Conservation (phyloP, 2,329 filamentous ascomycete genomes). For the Fusarium stilboides region DNA sequence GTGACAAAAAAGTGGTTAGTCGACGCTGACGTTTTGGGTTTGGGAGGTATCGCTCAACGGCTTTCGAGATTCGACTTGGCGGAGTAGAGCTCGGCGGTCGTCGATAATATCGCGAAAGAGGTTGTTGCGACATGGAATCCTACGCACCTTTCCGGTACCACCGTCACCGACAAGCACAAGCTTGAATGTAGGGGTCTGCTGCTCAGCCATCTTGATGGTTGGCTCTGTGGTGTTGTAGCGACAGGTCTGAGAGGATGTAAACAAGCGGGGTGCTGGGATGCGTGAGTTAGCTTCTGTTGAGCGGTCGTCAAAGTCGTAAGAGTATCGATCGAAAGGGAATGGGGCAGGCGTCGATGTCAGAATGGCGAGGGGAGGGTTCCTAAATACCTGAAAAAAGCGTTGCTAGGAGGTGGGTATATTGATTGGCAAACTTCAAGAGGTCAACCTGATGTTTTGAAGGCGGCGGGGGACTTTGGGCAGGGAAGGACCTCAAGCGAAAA, state of each 20-base stretch:
- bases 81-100: conserved; percentile 43
- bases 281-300: conserved; percentile 53
- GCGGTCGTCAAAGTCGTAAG: conserved; percentile 34
- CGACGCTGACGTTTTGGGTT: conserved; percentile 18
- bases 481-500: conserved; percentile 60
- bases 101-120: conserved; percentile 42
- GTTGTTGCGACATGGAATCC: conserved; percentile 41
- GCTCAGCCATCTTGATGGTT: conserved; percentile 73
- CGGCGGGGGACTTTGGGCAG: conserved; percentile 60
- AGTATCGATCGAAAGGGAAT: conserved; percentile 26
- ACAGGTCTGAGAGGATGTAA: conserved; percentile 59
- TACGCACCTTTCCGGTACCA: conserved; percentile 94
- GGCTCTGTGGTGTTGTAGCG: conserved; percentile 44
- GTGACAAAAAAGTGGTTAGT: conserved; percentile 40
- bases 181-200: conserved; percentile 89
- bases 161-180: conserved; percentile 99
- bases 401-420: conserved; percentile 51
- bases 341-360: conserved; percentile 31
- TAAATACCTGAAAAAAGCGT: conserved; percentile 50
- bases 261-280: conserved; percentile 62
- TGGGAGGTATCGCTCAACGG: conserved; percentile 23
- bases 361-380: conserved; percentile 36
- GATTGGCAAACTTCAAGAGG: conserved; percentile 55
- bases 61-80: conserved; percentile 37
- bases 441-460: conserved; percentile 61